Evolutionary conservation across 2,329 filamentous ascomycete genomes (phyloP).

Genomic region (Alternaria metachromatica): DNA sequence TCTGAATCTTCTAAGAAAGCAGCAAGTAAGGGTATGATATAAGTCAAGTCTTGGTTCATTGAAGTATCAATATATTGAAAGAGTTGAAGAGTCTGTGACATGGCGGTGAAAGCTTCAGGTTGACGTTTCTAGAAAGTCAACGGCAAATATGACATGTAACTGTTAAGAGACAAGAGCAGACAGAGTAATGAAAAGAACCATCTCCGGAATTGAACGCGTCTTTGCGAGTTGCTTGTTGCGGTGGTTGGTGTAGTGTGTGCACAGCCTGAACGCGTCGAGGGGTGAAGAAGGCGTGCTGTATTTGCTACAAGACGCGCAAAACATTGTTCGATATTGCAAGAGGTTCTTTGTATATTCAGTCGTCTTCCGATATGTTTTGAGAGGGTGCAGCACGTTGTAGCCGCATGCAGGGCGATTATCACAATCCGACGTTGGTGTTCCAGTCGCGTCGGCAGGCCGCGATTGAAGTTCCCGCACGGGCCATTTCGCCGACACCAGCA

Average conservation of each 20-base stretch:
- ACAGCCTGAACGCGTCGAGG: background rate
- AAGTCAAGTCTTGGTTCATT: background rate
- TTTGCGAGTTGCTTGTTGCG: background rate
- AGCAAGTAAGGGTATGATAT: background rate
- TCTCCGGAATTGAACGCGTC: background rate
- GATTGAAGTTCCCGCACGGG: constrained; percentile 17
- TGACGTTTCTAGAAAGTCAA: background rate
- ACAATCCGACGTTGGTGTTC: constrained; percentile 2
- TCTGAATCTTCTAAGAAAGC: background rate
- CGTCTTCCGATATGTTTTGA: background rate
- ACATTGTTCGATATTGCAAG: background rate
- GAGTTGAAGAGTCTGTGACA: background rate
- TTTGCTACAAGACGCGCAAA: background rate
- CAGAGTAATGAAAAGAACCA: too few relatives aligned
- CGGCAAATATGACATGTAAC: background rate
- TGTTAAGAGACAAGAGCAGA: background rate
- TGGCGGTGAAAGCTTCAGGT: background rate
- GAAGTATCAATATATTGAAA: background rate
- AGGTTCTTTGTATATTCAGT: fast-evolving
- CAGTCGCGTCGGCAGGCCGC: constrained; percentile 5
- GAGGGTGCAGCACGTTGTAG: background rate
- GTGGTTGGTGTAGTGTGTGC: background rate
- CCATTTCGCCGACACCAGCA: background rate
- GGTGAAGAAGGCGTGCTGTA: background rate
- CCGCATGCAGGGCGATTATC: background rate